A percentile compares a stretch with the other conserved stretches of the same genome.
Evolutionary conservation across 768 basidiomycete species (phyloP).

Genomic region (Tricholoma bakamatsutake): DNA sequence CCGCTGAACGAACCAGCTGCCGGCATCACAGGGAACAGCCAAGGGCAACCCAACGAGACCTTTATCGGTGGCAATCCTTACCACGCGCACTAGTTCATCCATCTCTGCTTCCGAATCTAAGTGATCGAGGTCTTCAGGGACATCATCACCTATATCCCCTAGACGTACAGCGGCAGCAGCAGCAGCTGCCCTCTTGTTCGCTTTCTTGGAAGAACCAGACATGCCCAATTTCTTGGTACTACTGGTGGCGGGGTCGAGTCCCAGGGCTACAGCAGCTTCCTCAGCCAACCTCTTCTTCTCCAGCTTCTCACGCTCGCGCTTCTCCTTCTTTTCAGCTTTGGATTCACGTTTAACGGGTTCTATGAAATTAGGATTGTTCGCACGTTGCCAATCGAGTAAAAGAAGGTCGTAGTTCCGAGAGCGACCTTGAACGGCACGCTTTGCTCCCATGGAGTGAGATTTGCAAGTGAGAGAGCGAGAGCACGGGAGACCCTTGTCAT

Average conservation of each 20-base stretch:
- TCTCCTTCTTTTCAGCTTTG: slow-evolving; percentile 84
- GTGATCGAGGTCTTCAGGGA: slow-evolving; percentile 67
- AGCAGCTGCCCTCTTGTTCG: slow-evolving; percentile 55
- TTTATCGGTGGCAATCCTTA: slow-evolving; percentile 48
- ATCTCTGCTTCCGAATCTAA: slow-evolving; percentile 84
- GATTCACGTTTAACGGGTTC: slow-evolving; percentile 84
- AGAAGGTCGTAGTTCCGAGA: slow-evolving; percentile 81
- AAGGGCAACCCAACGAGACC: slow-evolving; percentile 61
- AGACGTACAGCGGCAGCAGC: slow-evolving; percentile 45
- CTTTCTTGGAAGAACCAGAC: slow-evolving; percentile 47
- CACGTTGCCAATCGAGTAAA: slow-evolving; percentile 87
- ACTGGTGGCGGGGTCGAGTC: slow-evolving; percentile 43
- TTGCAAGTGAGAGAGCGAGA: slow-evolving; percentile 97
- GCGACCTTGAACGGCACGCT: slow-evolving; percentile 86
- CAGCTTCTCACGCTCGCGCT: slow-evolving; percentile 72
- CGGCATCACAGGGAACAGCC: slow-evolving; percentile 66
- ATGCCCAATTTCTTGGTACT: slow-evolving; percentile 38
- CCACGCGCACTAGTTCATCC: slow-evolving; percentile 62
- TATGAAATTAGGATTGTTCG: slow-evolving; percentile 81
- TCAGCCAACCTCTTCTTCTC: slow-evolving; percentile 75
- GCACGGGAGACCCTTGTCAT: slow-evolving; percentile 89
- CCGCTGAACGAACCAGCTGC: slow-evolving; percentile 78
- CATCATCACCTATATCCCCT: slow-evolving; percentile 50
- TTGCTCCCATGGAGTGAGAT: slow-evolving; percentile 95
- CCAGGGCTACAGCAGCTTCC: slow-evolving; percentile 60